Evolutionary conservation across 1,284 basidiomycete species (phyloP).

Genomic region (Ustilago vetiveriae): DNA sequence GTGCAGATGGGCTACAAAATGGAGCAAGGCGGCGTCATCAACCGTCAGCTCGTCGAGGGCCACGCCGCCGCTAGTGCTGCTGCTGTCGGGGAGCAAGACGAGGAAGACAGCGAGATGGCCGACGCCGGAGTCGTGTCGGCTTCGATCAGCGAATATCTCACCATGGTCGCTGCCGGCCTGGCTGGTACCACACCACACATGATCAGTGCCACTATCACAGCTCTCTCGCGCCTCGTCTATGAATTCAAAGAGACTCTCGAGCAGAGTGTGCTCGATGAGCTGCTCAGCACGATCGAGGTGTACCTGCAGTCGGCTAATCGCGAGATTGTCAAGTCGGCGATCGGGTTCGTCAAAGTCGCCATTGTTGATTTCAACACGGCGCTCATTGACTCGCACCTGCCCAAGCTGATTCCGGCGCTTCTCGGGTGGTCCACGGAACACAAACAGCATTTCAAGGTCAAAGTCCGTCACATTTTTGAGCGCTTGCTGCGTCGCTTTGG

Average conservation of each 20-base stretch:
- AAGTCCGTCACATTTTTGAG: slow-evolving; percentile 96
- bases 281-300: slow-evolving; percentile 85
- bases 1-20: slow-evolving; percentile 94
- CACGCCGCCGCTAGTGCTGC: slow-evolving; percentile 10
- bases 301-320: slow-evolving; percentile 93
- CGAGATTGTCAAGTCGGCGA: slow-evolving; percentile 94
- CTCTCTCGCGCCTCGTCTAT: slow-evolving; percentile 90
- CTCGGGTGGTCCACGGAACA: slow-evolving; percentile 94
- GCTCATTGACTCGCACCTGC: slow-evolving; percentile 79
- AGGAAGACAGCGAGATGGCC: slow-evolving; percentile 40
- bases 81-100: slow-evolving; percentile 49
- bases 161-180: slow-evolving; percentile 94
- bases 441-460: slow-evolving; percentile 98
- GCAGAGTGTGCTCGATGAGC: slow-evolving; percentile 80
- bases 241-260: slow-evolving; percentile 86
- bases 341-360: slow-evolving; percentile 93
- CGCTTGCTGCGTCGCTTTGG: slow-evolving; percentile 91
- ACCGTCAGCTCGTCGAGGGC: slow-evolving; percentile 79
- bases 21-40: slow-evolving; percentile 84
- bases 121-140: slow-evolving; percentile 73
- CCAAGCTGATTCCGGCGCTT: slow-evolving; percentile 82
- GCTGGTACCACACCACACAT: slow-evolving; percentile 94
- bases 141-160: slow-evolving; percentile 89
- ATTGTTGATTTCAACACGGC: slow-evolving; percentile 82
- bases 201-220: slow-evolving; percentile 96